Evolutionary conservation across 1,139 yeast genomes (phyloP).

Genomic region (Suhomyces bribrorum): DNA sequence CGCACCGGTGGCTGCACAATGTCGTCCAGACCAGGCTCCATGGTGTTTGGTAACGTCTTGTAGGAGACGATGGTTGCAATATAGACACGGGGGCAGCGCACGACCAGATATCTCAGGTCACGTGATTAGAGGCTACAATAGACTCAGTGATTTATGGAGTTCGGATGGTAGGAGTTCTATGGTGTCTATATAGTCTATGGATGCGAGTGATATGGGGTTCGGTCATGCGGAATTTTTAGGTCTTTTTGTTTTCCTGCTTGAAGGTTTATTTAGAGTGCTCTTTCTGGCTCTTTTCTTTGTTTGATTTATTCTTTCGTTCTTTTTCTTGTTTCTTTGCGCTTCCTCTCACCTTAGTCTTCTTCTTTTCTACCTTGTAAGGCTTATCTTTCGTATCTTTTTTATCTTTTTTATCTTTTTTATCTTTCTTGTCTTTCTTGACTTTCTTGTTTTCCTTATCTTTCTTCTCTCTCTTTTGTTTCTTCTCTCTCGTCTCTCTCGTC

Average conservation of each 20-base stretch:
- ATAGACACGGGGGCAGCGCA: neutral
- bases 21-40: conserved; percentile 1
- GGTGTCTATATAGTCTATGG: no score
- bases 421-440: conserved; percentile 14
- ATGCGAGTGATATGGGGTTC: no score
- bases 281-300: conserved; percentile 10
- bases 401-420: conserved; percentile 9
- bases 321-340: no score
- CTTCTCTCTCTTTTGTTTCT: conserved; percentile 10
- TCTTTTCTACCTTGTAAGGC: conserved; percentile 11
- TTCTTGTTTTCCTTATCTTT: conserved; percentile 12
- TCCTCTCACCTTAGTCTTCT: no score
- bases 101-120: neutral
- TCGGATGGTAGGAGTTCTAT: neutral
- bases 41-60: neutral
- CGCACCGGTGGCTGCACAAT: neutral
- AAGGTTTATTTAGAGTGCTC: conserved; percentile 5
- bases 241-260: conserved; percentile 4
- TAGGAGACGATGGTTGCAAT: neutral
- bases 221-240: no score
- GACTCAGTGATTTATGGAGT: neutral
- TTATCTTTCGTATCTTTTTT: conserved; percentile 15
- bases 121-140: neutral
- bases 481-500: conserved; percentile 8
- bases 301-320: no score